Conservation (phyloP, 106 monocot species). For the Chionographis japonica region DNA sequence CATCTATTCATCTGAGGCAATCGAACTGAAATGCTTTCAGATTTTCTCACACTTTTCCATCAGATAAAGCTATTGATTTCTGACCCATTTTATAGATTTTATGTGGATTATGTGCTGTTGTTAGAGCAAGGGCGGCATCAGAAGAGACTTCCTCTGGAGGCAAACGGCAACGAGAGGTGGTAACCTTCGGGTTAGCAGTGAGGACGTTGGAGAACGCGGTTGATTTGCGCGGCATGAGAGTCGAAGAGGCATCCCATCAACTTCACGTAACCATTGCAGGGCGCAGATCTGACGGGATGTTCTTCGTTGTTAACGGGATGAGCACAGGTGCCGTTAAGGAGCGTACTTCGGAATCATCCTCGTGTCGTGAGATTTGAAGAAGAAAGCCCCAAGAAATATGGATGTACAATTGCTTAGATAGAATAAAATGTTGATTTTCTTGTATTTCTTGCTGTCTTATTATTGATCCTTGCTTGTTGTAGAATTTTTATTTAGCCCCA, state of each 20-base stretch:
- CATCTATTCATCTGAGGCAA: too few relatives aligned
- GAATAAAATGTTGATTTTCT: slow-evolving; percentile 15
- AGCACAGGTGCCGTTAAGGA: slow-evolving; percentile 77
- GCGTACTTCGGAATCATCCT: slow-evolving; percentile 57
- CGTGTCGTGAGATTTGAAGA: slow-evolving; percentile 74
- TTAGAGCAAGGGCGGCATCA: slow-evolving; percentile 8
- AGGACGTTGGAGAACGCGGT: slow-evolving; percentile 78
- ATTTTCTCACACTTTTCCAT: too few relatives aligned
- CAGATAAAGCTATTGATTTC: too few relatives aligned
- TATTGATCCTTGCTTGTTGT: not conserved
- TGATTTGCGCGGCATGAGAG: slow-evolving; percentile 66
- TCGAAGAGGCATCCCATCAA: slow-evolving; percentile 48
- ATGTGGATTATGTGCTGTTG: not conserved
- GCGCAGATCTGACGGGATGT: slow-evolving; percentile 46
- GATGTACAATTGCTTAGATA: slow-evolving; percentile 77
- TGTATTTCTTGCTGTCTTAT: not conserved
- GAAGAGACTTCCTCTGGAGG: slow-evolving; percentile 9
- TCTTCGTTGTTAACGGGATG: slow-evolving; percentile 74
- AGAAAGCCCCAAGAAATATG: slow-evolving; percentile 80
- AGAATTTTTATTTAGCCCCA: too few relatives aligned
- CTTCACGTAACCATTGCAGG: slow-evolving; percentile 57
- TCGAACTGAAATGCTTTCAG: too few relatives aligned
- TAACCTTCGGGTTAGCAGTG: slow-evolving; percentile 52
- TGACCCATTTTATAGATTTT: not conserved
- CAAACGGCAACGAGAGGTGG: slow-evolving; percentile 22